Conservation (phyloP, 257 asterid species). For the Forsythia suspensa region DNA sequence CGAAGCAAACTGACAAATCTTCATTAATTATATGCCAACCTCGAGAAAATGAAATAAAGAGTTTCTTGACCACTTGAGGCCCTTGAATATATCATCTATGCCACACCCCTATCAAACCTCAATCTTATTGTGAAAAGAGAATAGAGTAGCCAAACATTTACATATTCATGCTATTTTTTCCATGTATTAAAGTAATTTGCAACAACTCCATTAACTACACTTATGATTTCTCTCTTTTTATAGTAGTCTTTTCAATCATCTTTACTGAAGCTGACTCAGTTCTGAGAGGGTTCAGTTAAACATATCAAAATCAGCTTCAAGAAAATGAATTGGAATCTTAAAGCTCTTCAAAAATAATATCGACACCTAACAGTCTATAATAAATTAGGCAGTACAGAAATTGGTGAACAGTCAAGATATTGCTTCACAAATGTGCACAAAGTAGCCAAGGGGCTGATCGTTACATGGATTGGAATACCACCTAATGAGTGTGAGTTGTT, state of each 20-base stretch:
- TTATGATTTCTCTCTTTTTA: not conserved
- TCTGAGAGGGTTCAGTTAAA: not conserved
- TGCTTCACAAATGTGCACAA: not conserved
- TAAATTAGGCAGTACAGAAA: not conserved
- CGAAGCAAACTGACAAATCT: not conserved
- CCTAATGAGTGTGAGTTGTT: not conserved
- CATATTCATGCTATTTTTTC: not conserved
- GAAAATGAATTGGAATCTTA: not conserved
- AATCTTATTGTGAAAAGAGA: not conserved
- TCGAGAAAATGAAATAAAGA: not conserved
- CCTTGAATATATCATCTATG: not conserved
- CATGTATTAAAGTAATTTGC: not conserved
- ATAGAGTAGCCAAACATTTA: not conserved
- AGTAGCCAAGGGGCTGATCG: not conserved
- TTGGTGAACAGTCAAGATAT: not conserved
- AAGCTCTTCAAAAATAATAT: not conserved
- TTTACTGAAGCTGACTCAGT: not conserved
- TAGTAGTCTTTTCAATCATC: not conserved
- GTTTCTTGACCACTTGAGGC: not conserved
- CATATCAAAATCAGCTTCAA: not conserved
- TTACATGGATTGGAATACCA: not conserved
- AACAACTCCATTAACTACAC: not conserved
- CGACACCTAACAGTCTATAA: not conserved
- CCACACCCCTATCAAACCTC: not conserved
- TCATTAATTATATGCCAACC: not conserved